Conservation (phyloP, 202 grass and related monocot genomes). For the Tripidium arundinaceum region DNA sequence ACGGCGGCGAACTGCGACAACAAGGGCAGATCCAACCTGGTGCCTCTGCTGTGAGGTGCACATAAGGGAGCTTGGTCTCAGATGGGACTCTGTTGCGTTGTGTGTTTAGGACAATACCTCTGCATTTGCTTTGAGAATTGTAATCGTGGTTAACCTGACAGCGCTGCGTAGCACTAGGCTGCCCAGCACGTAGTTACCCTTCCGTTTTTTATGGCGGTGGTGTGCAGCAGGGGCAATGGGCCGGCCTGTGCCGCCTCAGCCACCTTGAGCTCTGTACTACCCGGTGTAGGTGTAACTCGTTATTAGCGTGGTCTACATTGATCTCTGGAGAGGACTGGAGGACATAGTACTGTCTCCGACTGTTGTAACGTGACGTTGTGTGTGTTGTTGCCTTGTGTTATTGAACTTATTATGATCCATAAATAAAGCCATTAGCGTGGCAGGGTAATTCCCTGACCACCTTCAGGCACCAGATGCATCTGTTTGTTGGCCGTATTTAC, state of each 20-base stretch:
- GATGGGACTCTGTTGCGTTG: not conserved
- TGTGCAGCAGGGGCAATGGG: not conserved
- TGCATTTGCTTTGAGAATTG: conserved; percentile 47
- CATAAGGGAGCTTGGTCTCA: not conserved
- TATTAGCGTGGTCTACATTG: conserved; percentile 38
- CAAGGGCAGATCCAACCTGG: conserved; percentile 25
- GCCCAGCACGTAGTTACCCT: not conserved
- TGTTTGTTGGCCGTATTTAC: not conserved
- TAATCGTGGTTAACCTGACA: conserved; percentile 42
- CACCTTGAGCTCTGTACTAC: not conserved
- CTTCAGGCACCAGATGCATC: not conserved
- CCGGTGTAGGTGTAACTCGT: conserved; percentile 24
- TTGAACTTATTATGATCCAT: conserved; percentile 12
- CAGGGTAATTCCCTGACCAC: not conserved
- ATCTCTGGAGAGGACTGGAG: conserved; percentile 17
- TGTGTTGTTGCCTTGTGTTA: conserved; percentile 9
- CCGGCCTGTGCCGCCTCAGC: not conserved
- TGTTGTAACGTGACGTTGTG: conserved; percentile 33
- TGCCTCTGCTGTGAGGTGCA: too few species aligned
- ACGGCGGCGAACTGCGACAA: conserved; percentile 12
- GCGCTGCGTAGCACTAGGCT: conserved; percentile 32
- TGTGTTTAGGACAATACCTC: conserved; percentile 27
- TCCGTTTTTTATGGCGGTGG: not conserved
- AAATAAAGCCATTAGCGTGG: conserved; percentile 30
- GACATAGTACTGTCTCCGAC: not conserved